Evolutionary conservation across 805 yeast species (phyloP), one percentile per base, ranked within the genome.

Genomic region (Cephaloascus fragrans): DNA sequence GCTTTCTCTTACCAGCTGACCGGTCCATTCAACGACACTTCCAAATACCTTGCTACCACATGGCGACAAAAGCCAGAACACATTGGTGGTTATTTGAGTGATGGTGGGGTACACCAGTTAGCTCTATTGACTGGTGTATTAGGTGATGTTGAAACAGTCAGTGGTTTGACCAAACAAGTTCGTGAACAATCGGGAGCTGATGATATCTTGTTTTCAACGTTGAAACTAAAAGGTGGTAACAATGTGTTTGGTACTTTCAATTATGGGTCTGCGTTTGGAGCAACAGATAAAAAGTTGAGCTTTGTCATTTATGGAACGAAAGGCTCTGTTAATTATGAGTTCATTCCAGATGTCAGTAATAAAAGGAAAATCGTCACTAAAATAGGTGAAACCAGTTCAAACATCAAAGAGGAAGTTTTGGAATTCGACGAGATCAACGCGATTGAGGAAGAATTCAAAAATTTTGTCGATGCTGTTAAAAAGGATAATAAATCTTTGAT

Each of bases 41-140:
- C 73, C 61, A 75, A 80, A 53, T 84, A 83, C 52, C 55, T 77
- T 43, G 57, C 64, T 18, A 89, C 97, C 2, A 40, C 79, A 14
- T 90, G 97, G 97, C 81, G 97, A 71, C 76, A 73, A 55, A 69
- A 80, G 36, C 97, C 97, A 26, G 80, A 86, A 59, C 97, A 90
- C 56, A 74, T 88, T 47, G 97, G 97, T 39, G 97, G 97, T 0
- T 89, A 69, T 61, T 67, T 90, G 50, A 80, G 90, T 42, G 97
- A 90, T 53, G 97, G 96, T 52, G 97, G 97, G 56, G 97, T 90
- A 18, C 97, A 90, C 61, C 97, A 89, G 59, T 65, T 89, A 57
- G 96, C 96, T 3, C 64, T 87, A 31, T 71, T 89, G 46, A 87
- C 95, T 6, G 86, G 77, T 43, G 77, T 87, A 16, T 67, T 90